These are phyloP conservation scores for Colletotrichum sp. DNA, from an alignment of 2,329 filamentous ascomycete genomes.

Conservation along the genomic window DNA sequence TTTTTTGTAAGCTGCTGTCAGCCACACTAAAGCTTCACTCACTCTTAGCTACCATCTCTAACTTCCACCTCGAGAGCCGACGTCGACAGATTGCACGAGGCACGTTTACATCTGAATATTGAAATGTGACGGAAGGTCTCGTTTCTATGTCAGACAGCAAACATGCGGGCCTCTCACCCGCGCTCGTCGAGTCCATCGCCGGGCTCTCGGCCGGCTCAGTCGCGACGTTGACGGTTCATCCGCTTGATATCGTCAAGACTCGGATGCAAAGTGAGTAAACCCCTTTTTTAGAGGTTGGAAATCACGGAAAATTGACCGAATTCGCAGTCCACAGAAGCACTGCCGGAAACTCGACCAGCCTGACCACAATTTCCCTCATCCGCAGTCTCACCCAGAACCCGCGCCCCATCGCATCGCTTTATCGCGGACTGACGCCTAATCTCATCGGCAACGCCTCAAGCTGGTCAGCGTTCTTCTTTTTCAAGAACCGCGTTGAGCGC, in stretches of 20 bases:
- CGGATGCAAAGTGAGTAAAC: constrained; percentile 78
- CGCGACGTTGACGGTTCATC: constrained; percentile 87
- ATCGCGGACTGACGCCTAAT: constrained; percentile 90
- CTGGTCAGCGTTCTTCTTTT: constrained; percentile 93
- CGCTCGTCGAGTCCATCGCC: constrained; percentile 84
- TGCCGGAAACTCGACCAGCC: constrained; percentile 38
- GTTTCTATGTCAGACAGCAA: constrained; percentile 51
- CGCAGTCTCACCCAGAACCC: constrained; percentile 54
- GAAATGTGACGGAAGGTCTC: constrained; percentile 13
- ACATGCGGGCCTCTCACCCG: constrained; percentile 72
- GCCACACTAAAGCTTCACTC: constrained; percentile 7
- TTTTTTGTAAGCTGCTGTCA: not conserved
- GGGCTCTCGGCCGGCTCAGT: constrained; percentile 88
- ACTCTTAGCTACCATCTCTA: not conserved
- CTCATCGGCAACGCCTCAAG: constrained; percentile 87
- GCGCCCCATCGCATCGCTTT: constrained; percentile 72
- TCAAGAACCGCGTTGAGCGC: constrained; percentile 63
- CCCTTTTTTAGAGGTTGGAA: not conserved
- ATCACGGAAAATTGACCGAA: not conserved
- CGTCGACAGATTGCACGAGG: not conserved
- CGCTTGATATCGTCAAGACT: constrained; percentile 95
- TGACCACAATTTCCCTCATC: constrained; percentile 58
- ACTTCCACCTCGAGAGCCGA: not conserved
- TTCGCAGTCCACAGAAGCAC: constrained; percentile 55
- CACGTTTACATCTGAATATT: not conserved